Percentiles rank a stretch among this genome's conserved stretches.
Evolutionary conservation across 495 filamentous ascomycete species (phyloP).

Genomic region (Poronia punctata): DNA sequence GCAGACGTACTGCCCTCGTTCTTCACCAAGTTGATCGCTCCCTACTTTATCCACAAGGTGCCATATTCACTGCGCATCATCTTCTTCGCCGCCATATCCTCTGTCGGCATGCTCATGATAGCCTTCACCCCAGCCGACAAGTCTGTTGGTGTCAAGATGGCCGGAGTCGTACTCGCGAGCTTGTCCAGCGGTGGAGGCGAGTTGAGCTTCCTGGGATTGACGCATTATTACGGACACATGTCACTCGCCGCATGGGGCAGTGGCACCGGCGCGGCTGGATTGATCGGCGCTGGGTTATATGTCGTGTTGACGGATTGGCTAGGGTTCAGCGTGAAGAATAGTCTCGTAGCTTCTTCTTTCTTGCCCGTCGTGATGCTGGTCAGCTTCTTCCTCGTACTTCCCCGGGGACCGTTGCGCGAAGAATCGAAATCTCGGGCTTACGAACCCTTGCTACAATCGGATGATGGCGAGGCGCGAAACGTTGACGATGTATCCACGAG

Average conservation of each 20-base stretch:
- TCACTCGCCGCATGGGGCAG: slow-evolving; percentile 89
- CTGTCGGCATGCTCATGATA: slow-evolving; percentile 79
- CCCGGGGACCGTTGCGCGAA: slow-evolving; percentile 49
- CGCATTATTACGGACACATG: slow-evolving; percentile 88
- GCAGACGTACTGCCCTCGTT: slow-evolving; percentile 89
- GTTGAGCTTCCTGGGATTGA: slow-evolving; percentile 80
- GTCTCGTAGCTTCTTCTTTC: slow-evolving; percentile 66
- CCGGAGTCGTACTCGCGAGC: slow-evolving; percentile 79
- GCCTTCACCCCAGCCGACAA: slow-evolving; percentile 63
- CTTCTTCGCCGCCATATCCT: slow-evolving; percentile 63
- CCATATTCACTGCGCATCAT: slow-evolving; percentile 72
- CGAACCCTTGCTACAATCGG: slow-evolving; percentile 34
- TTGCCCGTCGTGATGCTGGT: slow-evolving; percentile 77
- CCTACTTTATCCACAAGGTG: slow-evolving; percentile 85
- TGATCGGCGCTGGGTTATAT: slow-evolving; percentile 83
- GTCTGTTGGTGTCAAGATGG: slow-evolving; percentile 65
- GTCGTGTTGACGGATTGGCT: slow-evolving; percentile 74
- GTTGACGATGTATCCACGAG: slow-evolving; percentile 27
- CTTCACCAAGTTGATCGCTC: slow-evolving; percentile 75
- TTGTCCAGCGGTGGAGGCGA: slow-evolving; percentile 79
- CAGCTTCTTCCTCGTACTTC: slow-evolving; percentile 77
- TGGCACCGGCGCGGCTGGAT: slow-evolving; percentile 84
- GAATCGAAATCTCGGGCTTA: slow-evolving; percentile 31
- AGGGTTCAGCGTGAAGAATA: slow-evolving; percentile 60
- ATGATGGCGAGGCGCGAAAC: slow-evolving; percentile 31